phyloP scores from a whole-genome alignment of 2,329 filamentous ascomycete genomes.

The Nigrospora oryzae region DNA sequence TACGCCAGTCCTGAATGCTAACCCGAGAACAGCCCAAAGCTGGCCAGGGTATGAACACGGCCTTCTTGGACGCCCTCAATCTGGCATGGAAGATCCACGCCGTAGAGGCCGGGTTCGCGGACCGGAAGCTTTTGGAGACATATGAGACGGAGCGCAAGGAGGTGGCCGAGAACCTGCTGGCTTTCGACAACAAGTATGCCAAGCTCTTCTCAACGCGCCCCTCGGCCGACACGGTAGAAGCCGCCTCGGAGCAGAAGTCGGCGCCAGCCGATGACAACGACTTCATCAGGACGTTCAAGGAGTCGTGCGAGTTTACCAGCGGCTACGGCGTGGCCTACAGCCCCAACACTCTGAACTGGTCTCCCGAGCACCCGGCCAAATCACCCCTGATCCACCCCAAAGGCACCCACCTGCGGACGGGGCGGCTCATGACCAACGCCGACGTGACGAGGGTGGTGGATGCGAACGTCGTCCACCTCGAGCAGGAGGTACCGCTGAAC shows the following conservation, averaged over 20 bases:
- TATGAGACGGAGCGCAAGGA: slow-evolving; percentile 82
- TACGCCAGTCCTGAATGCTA: not conserved
- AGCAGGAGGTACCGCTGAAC: slow-evolving; percentile 84
- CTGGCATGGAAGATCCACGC: slow-evolving; percentile 94
- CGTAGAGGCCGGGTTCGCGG: slow-evolving; percentile 75
- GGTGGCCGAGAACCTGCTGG: slow-evolving; percentile 74
- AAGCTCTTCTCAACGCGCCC: slow-evolving; percentile 78
- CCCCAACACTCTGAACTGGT: slow-evolving; percentile 80
- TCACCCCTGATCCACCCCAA: slow-evolving; percentile 61
- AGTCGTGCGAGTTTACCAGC: slow-evolving; percentile 83
- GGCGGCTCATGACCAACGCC: slow-evolving; percentile 67
- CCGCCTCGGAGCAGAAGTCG: slow-evolving; percentile 40
- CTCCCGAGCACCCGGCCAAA: slow-evolving; percentile 59
- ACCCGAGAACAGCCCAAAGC: slow-evolving; percentile 58
- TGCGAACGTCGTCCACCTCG: slow-evolving; percentile 81
- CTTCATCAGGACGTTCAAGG: slow-evolving; percentile 86
- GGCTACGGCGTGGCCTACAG: slow-evolving; percentile 86
- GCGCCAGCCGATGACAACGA: slow-evolving; percentile 53
- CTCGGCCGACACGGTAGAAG: slow-evolving; percentile 64
- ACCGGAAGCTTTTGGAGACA: slow-evolving; percentile 66
- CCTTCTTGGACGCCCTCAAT: slow-evolving; percentile 76
- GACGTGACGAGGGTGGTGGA: slow-evolving; percentile 83
- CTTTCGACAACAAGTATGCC: slow-evolving; percentile 84
- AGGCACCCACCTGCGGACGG: slow-evolving; percentile 59
- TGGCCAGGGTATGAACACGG: slow-evolving; percentile 74